Base-by-base conservation (phyloP, 768 basidiomycete genomes). In the Agaricus sinodeliciosus region DNA sequence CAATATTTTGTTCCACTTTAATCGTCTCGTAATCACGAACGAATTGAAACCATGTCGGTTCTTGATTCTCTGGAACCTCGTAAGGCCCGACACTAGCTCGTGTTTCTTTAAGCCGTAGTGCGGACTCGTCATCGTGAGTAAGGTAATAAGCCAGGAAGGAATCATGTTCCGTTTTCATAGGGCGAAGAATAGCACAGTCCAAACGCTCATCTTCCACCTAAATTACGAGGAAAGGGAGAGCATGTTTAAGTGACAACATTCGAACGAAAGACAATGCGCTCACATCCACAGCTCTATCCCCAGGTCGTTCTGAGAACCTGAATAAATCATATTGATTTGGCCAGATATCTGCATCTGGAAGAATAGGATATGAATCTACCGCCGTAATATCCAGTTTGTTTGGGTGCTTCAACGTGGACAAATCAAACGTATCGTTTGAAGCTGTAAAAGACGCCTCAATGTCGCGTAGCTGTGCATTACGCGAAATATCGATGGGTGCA, bases 251-350 rank as follows among this genome's bases (percentile, higher is more conserved):
- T 18, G 18, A 35, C 19, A 12, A 1, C 26, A n/a, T 28, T 12
- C 12, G 12, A 45, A 26, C 15, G 26, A 35, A 13, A 12, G 16
- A 28, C 44, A 34, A 13, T 37, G 36, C 26, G 68, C 80, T 50
- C 49, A 89, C 89, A 58, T 91, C 89, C 6, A 78, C 60, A 12
- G 78, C 60, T 42, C 84, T 73, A 52, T 93, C 90, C n/a, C 90
- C 90, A 13, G 90, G 90, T 16, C 90, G 73, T 64, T 94, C 90
- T 9, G 83, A 83, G 64, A 94, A 93, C 54, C 84, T 73, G 74
- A 93, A 91, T 49, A 94, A 65, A 65, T 93, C 90, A 63, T 92
- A 91, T 57, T 86, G 85, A 63, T 91, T 94, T 39, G 89, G 81
- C 90, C 91, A 95, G 35, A 93, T 83, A 55, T 87, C 84, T 3